Conservation (phyloP, 495 filamentous ascomycete species). For the Penicillium atrosanguineum region DNA sequence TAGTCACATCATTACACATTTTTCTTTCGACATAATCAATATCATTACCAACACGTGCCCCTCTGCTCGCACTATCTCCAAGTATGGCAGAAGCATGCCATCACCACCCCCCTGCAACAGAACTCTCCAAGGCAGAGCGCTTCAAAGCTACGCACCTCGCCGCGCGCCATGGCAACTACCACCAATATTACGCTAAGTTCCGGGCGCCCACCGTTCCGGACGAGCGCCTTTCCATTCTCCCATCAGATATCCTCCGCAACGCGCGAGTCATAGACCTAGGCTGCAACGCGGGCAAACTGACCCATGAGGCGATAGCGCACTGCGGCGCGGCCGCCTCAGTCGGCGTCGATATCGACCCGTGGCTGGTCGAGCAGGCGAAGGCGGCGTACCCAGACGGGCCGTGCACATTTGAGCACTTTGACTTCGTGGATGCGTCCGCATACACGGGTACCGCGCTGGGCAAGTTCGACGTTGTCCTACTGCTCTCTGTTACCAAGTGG, state of each 20-base stretch:
- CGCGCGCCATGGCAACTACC: constrained; percentile 31
- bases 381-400: constrained; percentile 26
- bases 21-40: constrained; percentile 16
- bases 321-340: constrained; percentile 25
- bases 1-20: constrained; percentile 8
- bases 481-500: constrained; percentile 31
- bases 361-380: constrained; percentile 30
- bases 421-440: constrained; percentile 53
- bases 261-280: constrained; percentile 30
- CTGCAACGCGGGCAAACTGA: constrained; percentile 30
- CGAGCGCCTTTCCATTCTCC: constrained; percentile 29
- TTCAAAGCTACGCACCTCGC: constrained; percentile 33
- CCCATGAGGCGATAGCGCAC: constrained; percentile 25
- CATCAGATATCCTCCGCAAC: constrained; percentile 25
- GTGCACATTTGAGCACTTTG: constrained; percentile 31
- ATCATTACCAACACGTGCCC: constrained; percentile 6
- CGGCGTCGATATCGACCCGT: constrained; percentile 31
- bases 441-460: constrained; percentile 42
- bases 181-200: constrained; percentile 33
- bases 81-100: constrained; percentile 24
- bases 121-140: constrained; percentile 28
- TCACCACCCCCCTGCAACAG: constrained; percentile 15
- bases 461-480: constrained; percentile 29
- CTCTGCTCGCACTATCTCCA: constrained; percentile 12
- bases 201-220: constrained; percentile 27